phyloP scores from a whole-genome alignment of 2,329 filamentous ascomycete genomes.

The Amauroascus verrucosus region DNA sequence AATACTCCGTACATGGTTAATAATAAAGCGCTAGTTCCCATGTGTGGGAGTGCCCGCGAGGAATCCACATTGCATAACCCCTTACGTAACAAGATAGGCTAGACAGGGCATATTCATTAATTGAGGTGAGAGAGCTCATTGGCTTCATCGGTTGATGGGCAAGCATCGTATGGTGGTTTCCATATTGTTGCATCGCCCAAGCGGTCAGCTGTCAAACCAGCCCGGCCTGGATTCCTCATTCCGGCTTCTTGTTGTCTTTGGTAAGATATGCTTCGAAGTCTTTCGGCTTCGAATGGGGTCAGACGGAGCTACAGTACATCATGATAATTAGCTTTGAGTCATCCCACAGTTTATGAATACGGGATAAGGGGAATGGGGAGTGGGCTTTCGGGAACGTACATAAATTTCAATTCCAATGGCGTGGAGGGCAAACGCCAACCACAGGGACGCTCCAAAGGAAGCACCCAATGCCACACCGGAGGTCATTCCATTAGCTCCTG shows the following conservation, averaged over 20 bases:
- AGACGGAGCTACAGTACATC: conserved; percentile 29
- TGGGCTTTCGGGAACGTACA: not conserved
- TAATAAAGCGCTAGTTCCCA: not conserved
- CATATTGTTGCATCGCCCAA: conserved; percentile 26
- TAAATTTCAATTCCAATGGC: conserved; percentile 41
- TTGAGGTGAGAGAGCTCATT: not conserved
- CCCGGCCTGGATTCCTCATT: conserved; percentile 40
- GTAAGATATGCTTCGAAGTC: conserved; percentile 47
- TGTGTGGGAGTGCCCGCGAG: not conserved
- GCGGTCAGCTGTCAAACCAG: conserved; percentile 38
- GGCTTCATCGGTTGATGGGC: not conserved
- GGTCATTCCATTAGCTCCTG: not conserved
- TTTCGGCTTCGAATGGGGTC: conserved; percentile 45
- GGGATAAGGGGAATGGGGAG: not conserved
- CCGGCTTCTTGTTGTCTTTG: conserved; percentile 48
- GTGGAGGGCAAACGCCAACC: not conserved
- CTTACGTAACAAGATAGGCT: not conserved
- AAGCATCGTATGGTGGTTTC: not conserved
- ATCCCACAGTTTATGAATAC: not conserved
- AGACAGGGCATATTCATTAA: not conserved
- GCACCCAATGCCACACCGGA: conserved; percentile 2
- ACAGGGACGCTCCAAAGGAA: conserved; percentile 3
- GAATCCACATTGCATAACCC: not conserved
- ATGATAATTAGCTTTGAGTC: not conserved
- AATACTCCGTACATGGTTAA: not conserved